phyloP scores from a whole-genome alignment of 495 filamentous ascomycete species.

The Aspergillus carlsbadensis region DNA sequence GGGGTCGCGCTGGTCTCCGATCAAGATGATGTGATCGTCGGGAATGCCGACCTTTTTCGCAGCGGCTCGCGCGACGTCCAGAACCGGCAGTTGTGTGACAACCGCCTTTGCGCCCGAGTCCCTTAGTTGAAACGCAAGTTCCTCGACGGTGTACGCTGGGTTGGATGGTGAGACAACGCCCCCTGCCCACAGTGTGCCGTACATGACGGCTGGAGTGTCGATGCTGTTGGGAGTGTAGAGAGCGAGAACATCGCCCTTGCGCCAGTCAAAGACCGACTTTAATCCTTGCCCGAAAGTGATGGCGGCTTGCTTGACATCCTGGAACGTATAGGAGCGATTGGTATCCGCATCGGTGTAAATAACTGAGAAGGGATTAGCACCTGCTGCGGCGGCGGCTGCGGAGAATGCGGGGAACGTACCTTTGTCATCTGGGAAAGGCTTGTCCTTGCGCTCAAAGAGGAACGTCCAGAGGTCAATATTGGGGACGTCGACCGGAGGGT shows the following conservation, averaged over 20 bases:
- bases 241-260: conserved; percentile 74
- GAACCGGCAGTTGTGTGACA: conserved; percentile 64
- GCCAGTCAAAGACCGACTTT: conserved; percentile 68
- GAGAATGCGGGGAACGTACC: conserved; percentile 23
- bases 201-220: conserved; percentile 68
- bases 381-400: too few species aligned
- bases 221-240: conserved; percentile 74
- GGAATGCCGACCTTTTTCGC: conserved; percentile 66
- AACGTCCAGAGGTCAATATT: conserved; percentile 69
- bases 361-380: conserved; percentile 47
- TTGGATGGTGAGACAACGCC: conserved; percentile 81
- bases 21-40: conserved; percentile 64
- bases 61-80: conserved; percentile 63
- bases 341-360: conserved; percentile 79
- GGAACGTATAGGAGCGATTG: conserved; percentile 70
- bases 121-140: conserved; percentile 84
- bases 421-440: conserved; percentile 59
- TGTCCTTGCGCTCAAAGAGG: conserved; percentile 74
- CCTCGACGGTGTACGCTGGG: conserved; percentile 80
- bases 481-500: conserved; percentile 39
- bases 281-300: conserved; percentile 79
- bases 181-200: conserved; percentile 82
- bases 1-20: conserved; percentile 72
- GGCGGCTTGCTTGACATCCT: conserved; percentile 61
- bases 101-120: conserved; percentile 77